Evolutionary conservation across 805 yeast genomes (phyloP).

Genomic region (Wickerhamomyces ciferrii): DNA sequence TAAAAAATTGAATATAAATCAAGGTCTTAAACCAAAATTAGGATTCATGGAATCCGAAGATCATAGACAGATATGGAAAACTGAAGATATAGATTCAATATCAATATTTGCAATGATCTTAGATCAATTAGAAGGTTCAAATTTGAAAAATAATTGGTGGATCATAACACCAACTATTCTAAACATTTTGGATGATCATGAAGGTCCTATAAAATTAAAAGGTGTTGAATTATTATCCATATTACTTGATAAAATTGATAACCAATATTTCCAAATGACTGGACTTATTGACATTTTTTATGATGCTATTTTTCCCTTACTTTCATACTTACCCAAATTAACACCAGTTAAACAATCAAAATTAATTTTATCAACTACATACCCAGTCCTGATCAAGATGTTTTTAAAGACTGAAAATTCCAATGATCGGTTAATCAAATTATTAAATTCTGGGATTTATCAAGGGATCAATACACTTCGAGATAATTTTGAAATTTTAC

Average conservation of each 20-base stretch:
- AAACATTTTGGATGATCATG: conserved; percentile 23
- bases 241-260: conserved; percentile 11
- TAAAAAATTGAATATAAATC: conserved; percentile 3
- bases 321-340: conserved; percentile 20
- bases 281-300: conserved; percentile 13
- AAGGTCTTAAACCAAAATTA: conserved; percentile 10
- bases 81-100: conserved; percentile 10
- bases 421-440: conserved; percentile 4
- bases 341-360: conserved; percentile 15
- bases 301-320: conserved; percentile 17
- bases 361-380: conserved; percentile 9
- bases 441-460: conserved; percentile 16
- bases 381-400: conserved; percentile 13
- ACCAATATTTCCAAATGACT: conserved; percentile 11
- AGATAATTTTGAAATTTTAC: conserved; percentile 14
- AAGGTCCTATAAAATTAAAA: conserved; percentile 16
- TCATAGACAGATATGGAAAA: conserved; percentile 13
- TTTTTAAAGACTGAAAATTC: background rate
- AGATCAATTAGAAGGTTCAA: background rate
- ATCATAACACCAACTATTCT: conserved; percentile 19
- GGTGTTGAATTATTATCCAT: conserved; percentile 15
- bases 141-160: conserved; percentile 18
- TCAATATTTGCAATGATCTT: conserved; percentile 9
- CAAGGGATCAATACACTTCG: conserved; percentile 11
- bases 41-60: conserved; percentile 6